A percentile compares a stretch with the other conserved stretches of the same genome.
Evolutionary conservation across 139 green algal species (phyloP).

Genomic region (Asterochloris erici): DNA sequence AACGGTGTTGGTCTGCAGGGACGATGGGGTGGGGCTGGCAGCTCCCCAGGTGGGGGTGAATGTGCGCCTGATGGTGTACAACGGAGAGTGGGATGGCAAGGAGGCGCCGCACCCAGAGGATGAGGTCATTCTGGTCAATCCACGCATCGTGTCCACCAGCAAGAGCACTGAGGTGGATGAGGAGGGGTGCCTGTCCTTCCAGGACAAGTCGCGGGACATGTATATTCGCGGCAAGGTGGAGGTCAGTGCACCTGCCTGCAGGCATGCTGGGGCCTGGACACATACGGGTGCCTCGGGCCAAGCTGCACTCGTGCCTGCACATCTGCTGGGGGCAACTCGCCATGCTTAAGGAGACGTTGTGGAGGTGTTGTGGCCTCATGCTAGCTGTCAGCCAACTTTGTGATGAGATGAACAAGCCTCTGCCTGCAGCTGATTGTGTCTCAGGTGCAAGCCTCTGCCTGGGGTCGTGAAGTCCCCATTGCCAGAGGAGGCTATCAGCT

Average conservation of each 20-base stretch:
- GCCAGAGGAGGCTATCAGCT: not conserved
- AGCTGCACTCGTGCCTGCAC: not conserved
- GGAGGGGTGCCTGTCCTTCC: conserved; percentile 92
- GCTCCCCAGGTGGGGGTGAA: conserved; percentile 97
- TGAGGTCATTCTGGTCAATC: conserved; percentile 95
- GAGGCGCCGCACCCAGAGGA: conserved; percentile 20
- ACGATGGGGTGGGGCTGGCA: conserved; percentile 95
- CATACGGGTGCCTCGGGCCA: not conserved
- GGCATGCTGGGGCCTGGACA: not conserved
- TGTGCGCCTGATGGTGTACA: conserved; percentile 97
- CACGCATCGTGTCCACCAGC: conserved; percentile 58
- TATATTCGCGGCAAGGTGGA: not conserved
- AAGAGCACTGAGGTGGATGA: conserved; percentile 54
- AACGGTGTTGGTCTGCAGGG: conserved; percentile 49
- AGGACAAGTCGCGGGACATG: not conserved
- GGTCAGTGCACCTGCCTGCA: not conserved
- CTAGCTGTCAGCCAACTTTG: not conserved
- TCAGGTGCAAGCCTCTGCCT: not conserved
- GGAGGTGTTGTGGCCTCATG: not conserved
- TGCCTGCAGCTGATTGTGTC: not conserved
- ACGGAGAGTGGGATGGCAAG: conserved; percentile 62
- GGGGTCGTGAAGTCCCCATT: too few relatives aligned
- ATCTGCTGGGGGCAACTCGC: not conserved
- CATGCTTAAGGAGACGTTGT: not conserved
- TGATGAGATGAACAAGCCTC: not conserved